phyloP scores from a whole-genome alignment of 768 basidiomycete species.

The Panus rudis region DNA sequence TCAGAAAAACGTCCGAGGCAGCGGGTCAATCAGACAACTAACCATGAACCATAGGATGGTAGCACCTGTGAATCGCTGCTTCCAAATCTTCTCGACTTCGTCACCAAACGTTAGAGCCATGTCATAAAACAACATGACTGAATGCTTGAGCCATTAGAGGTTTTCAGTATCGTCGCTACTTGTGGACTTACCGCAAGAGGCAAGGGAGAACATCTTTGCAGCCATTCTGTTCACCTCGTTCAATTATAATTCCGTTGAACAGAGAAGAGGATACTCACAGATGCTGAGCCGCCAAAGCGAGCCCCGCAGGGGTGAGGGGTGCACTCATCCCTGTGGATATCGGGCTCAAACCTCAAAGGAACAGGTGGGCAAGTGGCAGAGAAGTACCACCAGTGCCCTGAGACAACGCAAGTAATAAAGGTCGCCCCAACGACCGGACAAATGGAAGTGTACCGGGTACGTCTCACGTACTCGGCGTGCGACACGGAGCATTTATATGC shows the following conservation, averaged over 20 bases:
- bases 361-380: too few relatives aligned
- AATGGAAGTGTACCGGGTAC: too few relatives aligned
- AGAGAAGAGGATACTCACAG: neutral
- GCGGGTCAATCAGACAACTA: neutral
- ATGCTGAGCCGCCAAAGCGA: neutral
- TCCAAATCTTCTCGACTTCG: slow-evolving; percentile 15
- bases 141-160: neutral
- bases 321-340: too few relatives aligned
- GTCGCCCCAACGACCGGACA: too few relatives aligned
- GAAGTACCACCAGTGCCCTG: too few relatives aligned
- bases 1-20: neutral
- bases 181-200: slow-evolving; percentile 7
- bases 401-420: too few relatives aligned
- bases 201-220: slow-evolving; percentile 10
- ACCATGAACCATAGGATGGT: slow-evolving; percentile 12
- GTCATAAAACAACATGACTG: slow-evolving; percentile 13
- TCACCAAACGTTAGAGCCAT: slow-evolving; percentile 7
- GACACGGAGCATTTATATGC: too few relatives aligned
- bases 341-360: too few relatives aligned
- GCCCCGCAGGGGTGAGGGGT: too few relatives aligned
- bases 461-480: too few relatives aligned
- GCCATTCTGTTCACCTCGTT: slow-evolving; percentile 2
- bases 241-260: neutral
- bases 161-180: neutral
- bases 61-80: slow-evolving; percentile 11